A percentile compares a stretch with the other conserved stretches of the same genome.
phyloP scores from a whole-genome alignment of 2,329 filamentous ascomycete genomes.

The Fusarium udum region DNA sequence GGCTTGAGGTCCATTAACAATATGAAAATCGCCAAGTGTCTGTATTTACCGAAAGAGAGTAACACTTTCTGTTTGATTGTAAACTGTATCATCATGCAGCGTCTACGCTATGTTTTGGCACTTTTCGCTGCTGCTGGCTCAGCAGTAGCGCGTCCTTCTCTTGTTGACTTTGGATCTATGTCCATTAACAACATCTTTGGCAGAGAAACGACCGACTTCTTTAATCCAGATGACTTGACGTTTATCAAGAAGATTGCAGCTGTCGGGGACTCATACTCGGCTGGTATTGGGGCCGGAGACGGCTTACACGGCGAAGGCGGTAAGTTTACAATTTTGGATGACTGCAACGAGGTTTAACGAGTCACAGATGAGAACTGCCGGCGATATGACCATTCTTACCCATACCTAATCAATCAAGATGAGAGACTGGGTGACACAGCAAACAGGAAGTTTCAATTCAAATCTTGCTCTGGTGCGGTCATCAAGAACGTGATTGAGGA shows the following conservation, averaged over 20 bases:
- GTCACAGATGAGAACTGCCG: neutral
- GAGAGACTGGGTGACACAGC: neutral
- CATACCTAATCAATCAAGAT: neutral
- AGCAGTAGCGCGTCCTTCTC: neutral
- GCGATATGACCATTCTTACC: slow-evolving; percentile 11
- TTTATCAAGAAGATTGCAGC: slow-evolving; percentile 13
- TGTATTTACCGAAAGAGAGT: neutral
- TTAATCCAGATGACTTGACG: neutral
- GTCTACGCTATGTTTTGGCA: neutral
- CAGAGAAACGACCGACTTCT: accelerated
- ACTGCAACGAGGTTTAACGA: neutral
- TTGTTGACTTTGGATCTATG: neutral
- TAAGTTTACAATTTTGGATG: neutral
- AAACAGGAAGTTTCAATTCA: neutral
- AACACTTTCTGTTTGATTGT: neutral
- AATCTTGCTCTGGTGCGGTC: neutral
- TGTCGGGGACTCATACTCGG: slow-evolving; percentile 24
- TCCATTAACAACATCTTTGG: neutral
- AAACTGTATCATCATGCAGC: neutral
- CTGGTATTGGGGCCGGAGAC: slow-evolving; percentile 26
- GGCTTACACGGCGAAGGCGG: neutral
- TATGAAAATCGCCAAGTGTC: neutral
- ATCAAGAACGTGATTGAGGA: neutral
- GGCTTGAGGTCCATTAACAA: neutral
- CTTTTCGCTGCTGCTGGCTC: neutral